Evolutionary conservation across 192 early-diverging fungal species (phyloP).

Genomic region (Backusella tuberculispora): DNA sequence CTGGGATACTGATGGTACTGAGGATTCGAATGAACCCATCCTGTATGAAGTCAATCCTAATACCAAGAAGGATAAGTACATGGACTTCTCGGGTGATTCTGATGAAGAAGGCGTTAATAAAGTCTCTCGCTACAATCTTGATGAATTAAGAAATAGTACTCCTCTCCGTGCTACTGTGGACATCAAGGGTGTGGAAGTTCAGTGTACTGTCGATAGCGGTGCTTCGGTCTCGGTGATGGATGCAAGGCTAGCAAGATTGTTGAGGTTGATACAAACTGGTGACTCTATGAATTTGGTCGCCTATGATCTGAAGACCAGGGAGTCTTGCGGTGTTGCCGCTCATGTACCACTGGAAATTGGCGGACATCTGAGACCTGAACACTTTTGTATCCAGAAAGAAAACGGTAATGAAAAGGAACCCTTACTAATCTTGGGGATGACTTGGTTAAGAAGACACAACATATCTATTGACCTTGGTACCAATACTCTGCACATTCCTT

Average conservation of each 20-base stretch:
- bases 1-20: background rate
- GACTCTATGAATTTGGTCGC: background rate
- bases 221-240: slow-evolving; percentile 13
- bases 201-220: background rate
- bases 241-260: background rate
- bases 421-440: background rate
- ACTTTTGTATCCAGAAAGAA: background rate
- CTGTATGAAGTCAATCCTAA: no score
- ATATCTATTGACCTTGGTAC: background rate
- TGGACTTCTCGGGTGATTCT: background rate
- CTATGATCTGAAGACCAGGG: background rate
- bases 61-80: no score
- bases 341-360: background rate
- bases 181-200: background rate
- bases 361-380: slow-evolving; percentile 14
- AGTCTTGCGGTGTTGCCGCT: background rate
- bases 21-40: background rate
- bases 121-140: background rate
- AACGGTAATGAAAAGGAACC: background rate
- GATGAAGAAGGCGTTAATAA: background rate
- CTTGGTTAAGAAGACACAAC: background rate
- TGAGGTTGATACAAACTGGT: background rate
- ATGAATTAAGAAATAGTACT: background rate
- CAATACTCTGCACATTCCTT: no score
- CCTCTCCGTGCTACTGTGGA: background rate